These are phyloP conservation scores for Trifolium dubium DNA, from an alignment of 306 rosid species.

Conservation along the genomic window DNA sequence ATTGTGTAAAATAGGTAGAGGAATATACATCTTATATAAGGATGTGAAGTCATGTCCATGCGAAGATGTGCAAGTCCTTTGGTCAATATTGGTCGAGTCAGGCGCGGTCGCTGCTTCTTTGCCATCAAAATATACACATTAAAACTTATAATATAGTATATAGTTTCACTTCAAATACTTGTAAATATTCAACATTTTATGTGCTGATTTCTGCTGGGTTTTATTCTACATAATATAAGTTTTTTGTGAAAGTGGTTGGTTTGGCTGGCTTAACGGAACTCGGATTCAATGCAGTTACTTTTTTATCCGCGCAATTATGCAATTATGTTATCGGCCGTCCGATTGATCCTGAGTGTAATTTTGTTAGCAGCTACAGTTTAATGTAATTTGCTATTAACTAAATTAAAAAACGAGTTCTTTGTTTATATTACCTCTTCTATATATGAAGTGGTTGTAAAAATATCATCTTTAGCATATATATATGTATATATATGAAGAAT, in stretches of 20 bases:
- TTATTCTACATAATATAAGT: not conserved
- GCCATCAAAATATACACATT: slow-evolving; percentile 36
- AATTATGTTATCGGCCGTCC: too few relatives aligned
- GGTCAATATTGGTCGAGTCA: slow-evolving; percentile 76
- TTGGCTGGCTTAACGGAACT: not conserved
- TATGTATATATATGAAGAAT: too few relatives aligned
- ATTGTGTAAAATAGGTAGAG: slow-evolving; percentile 51
- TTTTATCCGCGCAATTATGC: too few relatives aligned
- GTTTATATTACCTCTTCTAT: too few relatives aligned
- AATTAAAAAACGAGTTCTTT: too few relatives aligned
- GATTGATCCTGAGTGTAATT: too few relatives aligned
- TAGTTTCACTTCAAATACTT: slow-evolving; percentile 22
- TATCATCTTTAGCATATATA: too few relatives aligned
- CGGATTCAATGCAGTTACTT: too few relatives aligned
- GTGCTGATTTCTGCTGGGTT: not conserved
- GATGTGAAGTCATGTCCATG: slow-evolving; percentile 79
- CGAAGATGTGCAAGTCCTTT: slow-evolving; percentile 78
- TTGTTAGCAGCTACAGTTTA: too few relatives aligned
- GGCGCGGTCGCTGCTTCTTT: slow-evolving; percentile 45
- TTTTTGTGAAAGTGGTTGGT: not conserved
- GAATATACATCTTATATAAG: slow-evolving; percentile 69
- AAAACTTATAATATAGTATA: too few relatives aligned
- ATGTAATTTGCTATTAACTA: too few relatives aligned
- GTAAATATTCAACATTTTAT: slow-evolving; percentile 6
- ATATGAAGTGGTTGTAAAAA: too few relatives aligned